Evolutionary conservation across 768 basidiomycete species (phyloP), one percentile per base, ranked within the genome.

Genomic region (Rubroboletus pulcherrimus): DNA sequence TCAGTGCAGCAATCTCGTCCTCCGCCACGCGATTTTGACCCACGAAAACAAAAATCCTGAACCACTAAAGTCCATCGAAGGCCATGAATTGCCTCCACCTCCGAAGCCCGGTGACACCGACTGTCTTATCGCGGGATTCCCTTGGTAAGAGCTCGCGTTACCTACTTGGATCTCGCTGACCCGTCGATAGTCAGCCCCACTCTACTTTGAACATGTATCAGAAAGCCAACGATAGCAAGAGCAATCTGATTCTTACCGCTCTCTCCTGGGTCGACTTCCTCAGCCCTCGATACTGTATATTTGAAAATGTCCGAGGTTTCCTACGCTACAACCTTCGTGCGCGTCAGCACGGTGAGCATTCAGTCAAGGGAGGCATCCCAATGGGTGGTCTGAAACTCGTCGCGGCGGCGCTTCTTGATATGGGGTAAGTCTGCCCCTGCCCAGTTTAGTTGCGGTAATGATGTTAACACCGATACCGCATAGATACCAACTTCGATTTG

Each of bases 321-420:
- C 42, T 81, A 5, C 60, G 54, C 15, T 78, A 67, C 55, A 73
- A 65, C 33, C 74, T 81, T 38, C 73, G 74, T 34, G 64, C 74
- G 2, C 63, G 57, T 15, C 78, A 78, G 56, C 63, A 62, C 3
- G 65, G 68, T 21, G 66, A 61, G 31, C 71, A 87, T 67, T 63
- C 71, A n/a, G 74, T 84, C 0, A 76, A 74, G 42, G 87, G 86
- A 12, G 88, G 86, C 0, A 80, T 89, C 38, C 74, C 79, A n/a
- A 81, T 82, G 78, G 91, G 91, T 7, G 87, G 87, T 0, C 63
- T 92, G 1, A 91, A 89, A 66, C 76, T 92, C 17, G 63, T 91
- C 19, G 64, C 83, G 0, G 73, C 83, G 5, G 80, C 82, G 0
- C 64, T 93, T 57, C 62, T 85, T 5, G 81, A 84, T 31, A 82